Evolutionary conservation across 2,329 filamentous ascomycete genomes (phyloP).

Genomic region (Xylariomycetidae sp.): DNA sequence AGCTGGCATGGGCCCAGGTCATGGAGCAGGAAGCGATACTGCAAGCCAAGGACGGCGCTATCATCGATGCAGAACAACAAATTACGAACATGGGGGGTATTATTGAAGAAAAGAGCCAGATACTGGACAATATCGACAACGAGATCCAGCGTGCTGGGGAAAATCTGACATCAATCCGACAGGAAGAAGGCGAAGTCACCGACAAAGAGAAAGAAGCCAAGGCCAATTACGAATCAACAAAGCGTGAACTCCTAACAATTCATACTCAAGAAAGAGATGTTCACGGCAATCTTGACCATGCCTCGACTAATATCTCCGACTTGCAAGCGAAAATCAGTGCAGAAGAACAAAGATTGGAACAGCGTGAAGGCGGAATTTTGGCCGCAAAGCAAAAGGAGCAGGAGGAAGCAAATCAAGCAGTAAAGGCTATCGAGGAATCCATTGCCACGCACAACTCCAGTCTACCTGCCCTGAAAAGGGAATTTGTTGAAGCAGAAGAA

Average conservation of each 20-base stretch:
- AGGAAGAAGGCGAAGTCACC: slow-evolving; percentile 42
- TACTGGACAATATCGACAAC: slow-evolving; percentile 42
- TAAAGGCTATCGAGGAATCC: slow-evolving; percentile 35
- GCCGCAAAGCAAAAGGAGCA: slow-evolving; percentile 56
- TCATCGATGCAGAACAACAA: slow-evolving; percentile 26
- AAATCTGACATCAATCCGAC: slow-evolving; percentile 36
- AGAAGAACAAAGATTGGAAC: slow-evolving; percentile 59
- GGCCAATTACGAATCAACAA: slow-evolving; percentile 47
- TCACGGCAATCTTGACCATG: slow-evolving; percentile 49
- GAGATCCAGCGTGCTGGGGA: slow-evolving; percentile 35
- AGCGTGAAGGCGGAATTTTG: slow-evolving; percentile 66
- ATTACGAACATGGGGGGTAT: slow-evolving; percentile 30
- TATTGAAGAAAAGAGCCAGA: slow-evolving; percentile 42
- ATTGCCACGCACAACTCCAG: slow-evolving; percentile 19
- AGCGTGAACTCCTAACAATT: slow-evolving; percentile 47
- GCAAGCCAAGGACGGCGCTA: slow-evolving; percentile 23
- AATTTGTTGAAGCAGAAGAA: slow-evolving; percentile 23
- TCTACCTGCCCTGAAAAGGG: slow-evolving; percentile 19
- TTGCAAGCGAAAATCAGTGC: slow-evolving; percentile 44
- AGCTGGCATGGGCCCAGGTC: slow-evolving; percentile 86
- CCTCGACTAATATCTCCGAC: slow-evolving; percentile 41
- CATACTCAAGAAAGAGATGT: slow-evolving; percentile 64
- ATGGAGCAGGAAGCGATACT: slow-evolving; percentile 63
- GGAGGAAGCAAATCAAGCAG: slow-evolving; percentile 49
- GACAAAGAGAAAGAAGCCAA: slow-evolving; percentile 45